phyloP scores from a whole-genome alignment of 257 asterid genomes.

The Lavandula angustifolia region DNA sequence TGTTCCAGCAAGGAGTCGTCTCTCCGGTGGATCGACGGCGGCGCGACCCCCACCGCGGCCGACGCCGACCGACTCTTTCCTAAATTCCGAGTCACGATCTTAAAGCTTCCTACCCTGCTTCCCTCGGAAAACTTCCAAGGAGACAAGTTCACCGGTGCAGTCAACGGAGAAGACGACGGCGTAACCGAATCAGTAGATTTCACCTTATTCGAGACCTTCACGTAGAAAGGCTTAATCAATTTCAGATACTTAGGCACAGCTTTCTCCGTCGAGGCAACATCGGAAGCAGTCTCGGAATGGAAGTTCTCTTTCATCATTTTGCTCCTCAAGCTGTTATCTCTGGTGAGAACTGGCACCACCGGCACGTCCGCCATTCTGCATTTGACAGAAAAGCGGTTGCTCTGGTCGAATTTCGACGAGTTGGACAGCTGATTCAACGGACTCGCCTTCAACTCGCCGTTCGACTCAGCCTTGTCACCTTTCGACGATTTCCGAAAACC shows the following conservation, averaged over 20 bases:
- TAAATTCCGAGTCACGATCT: constrained; percentile 52
- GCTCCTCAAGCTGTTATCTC: constrained; percentile 64
- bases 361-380: constrained; percentile 31
- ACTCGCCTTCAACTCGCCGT: constrained; percentile 38
- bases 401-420: constrained; percentile 40
- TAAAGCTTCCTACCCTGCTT: constrained; percentile 53
- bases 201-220: constrained; percentile 50
- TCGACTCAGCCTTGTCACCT: constrained; percentile 32
- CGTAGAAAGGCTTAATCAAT: constrained; percentile 67
- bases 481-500: constrained; percentile 43
- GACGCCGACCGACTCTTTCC: constrained; percentile 72
- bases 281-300: constrained; percentile 30
- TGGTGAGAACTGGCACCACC: constrained; percentile 26
- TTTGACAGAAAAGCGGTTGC: constrained; percentile 40
- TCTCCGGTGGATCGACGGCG: constrained; percentile 53
- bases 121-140: constrained; percentile 53
- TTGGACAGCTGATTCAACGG: constrained; percentile 37
- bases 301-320: constrained; percentile 46
- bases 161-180: constrained; percentile 59
- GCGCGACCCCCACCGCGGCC: constrained; percentile 37
- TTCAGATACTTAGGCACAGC: constrained; percentile 59
- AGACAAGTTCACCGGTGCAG: constrained; percentile 40
- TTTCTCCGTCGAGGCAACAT: constrained; percentile 37
- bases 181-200: constrained; percentile 40
- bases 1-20: constrained; percentile 71